phyloP scores from a whole-genome alignment of 2,329 filamentous ascomycete species.

The Aureobasidium vineae region DNA sequence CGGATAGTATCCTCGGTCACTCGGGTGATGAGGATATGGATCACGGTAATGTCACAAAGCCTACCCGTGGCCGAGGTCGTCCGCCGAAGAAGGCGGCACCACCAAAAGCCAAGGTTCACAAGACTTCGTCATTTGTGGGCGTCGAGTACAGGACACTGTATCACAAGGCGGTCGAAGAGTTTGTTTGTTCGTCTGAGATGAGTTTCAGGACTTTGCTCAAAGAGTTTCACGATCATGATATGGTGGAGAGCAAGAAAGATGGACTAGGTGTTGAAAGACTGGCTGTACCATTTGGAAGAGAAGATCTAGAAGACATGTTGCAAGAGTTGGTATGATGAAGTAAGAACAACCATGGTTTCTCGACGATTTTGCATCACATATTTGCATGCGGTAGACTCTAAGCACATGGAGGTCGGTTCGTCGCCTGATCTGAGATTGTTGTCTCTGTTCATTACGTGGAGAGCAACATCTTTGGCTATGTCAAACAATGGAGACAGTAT shows the following conservation, averaged over 20 bases:
- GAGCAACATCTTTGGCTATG: too few species aligned
- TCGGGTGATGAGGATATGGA: constrained; percentile 31
- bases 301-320: constrained; percentile 84
- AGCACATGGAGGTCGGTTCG: too few species aligned
- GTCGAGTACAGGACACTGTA: constrained; percentile 91
- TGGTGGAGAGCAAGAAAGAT: constrained; percentile 88
- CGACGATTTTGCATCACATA: too few species aligned
- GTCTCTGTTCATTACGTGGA: not conserved
- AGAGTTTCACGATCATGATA: constrained; percentile 98
- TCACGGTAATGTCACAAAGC: constrained; percentile 34
- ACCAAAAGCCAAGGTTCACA: not conserved
- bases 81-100: constrained; percentile 24
- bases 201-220: constrained; percentile 91
- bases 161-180: constrained; percentile 93
- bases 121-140: constrained; percentile 50
- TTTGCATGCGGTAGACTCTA: too few species aligned
- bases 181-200: constrained; percentile 96
- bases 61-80: constrained; percentile 27
- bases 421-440: not conserved
- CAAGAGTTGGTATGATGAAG: constrained; percentile 62
- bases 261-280: constrained; percentile 79
- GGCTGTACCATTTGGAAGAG: constrained; percentile 78
- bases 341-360: not conserved
- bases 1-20: constrained; percentile 18
- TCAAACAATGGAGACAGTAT: too few species aligned